Evolutionary conservation across 2,329 filamentous ascomycete species (phyloP).

Genomic region (Seiridium unicorne): DNA sequence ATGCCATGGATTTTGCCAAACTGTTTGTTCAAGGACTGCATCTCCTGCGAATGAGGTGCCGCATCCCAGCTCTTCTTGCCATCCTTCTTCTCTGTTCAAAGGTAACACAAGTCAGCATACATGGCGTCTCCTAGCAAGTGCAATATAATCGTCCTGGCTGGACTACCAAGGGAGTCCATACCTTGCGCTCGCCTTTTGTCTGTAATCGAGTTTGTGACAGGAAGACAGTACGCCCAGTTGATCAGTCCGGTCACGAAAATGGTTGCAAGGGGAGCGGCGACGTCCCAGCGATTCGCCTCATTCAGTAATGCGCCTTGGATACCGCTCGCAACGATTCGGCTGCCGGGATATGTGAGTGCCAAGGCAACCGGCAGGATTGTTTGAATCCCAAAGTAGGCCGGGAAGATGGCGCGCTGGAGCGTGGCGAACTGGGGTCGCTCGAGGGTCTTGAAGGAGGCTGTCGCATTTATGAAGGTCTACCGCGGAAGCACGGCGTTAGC

Average conservation of each 20-base stretch:
- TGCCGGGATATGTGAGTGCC: constrained; percentile 77
- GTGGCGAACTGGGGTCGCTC: constrained; percentile 77
- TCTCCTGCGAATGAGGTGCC: constrained; percentile 78
- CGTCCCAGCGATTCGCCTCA: constrained; percentile 58
- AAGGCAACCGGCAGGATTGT: constrained; percentile 70
- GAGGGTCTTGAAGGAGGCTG: constrained; percentile 74
- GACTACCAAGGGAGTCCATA: constrained; percentile 34
- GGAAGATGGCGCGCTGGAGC: constrained; percentile 80
- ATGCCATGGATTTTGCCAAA: constrained; percentile 80
- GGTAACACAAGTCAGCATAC: not conserved
- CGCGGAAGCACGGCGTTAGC: not conserved
- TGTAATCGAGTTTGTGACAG: constrained; percentile 74
- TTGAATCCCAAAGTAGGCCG: constrained; percentile 86
- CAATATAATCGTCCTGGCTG: no score
- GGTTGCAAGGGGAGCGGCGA: constrained; percentile 65
- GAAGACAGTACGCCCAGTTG: constrained; percentile 72
- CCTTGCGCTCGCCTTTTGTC: constrained; percentile 75
- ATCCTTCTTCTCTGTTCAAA: constrained; percentile 69
- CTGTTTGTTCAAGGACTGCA: constrained; percentile 74
- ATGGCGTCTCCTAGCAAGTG: not conserved
- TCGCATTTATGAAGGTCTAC: constrained; percentile 72
- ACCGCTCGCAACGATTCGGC: constrained; percentile 43
- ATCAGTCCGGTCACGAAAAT: constrained; percentile 69
- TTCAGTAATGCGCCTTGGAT: constrained; percentile 59
- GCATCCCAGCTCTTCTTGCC: constrained; percentile 83